Base-by-base conservation (phyloP, 2,329 filamentous ascomycete genomes). In the Cryphonectria parasitica region DNA sequence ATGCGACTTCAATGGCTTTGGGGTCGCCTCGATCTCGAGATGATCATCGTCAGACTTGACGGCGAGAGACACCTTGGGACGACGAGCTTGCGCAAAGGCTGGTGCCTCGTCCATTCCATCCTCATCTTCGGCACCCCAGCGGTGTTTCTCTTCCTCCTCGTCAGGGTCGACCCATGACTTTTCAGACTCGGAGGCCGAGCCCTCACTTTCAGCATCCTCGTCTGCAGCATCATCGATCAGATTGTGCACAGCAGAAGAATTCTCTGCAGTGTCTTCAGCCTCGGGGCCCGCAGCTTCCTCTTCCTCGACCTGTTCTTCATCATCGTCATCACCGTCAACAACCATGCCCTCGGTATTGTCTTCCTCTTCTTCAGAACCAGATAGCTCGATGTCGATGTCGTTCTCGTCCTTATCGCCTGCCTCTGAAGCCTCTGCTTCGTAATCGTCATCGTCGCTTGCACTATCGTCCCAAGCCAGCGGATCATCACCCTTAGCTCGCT, bases 21-120 rank as follows among this genome's bases (percentile, higher is more conserved):
- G 88, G 1, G 87, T 89, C 19, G 83, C 81, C 73, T 82, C 75
- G 60, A 83, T 73, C 17, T 84, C 86, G 10, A 89, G 86, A 36
- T 92, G 89, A 19, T 92, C 90, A 45, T 92, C 91, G 68, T 91
- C 88, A 2, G 92, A 88, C 34, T 93, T 82, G 61, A 90, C 75
- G 67, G 85, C 77, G 69, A 80, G 74, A 73, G 85, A 81, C 76
- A 89, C 84, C 78, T 87, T 82, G 75, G 85, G 74, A 36, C 85
- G 84, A 62, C 86, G 83, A n/a, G 78, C 45, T 45, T 69, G 64
- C 36, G 66, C 45, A 19, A 68, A 63, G 31, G 70, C 68, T 64
- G 70, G 70, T 34, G 31, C 19, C 7, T 67, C 54, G 28, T 70
- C 68, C 43, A 45, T 49, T 34, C 78, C 77, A 13, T 82, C 80